phyloP scores from a whole-genome alignment of 2,329 filamentous ascomycete species.

The Fusarium bactridioides region DNA sequence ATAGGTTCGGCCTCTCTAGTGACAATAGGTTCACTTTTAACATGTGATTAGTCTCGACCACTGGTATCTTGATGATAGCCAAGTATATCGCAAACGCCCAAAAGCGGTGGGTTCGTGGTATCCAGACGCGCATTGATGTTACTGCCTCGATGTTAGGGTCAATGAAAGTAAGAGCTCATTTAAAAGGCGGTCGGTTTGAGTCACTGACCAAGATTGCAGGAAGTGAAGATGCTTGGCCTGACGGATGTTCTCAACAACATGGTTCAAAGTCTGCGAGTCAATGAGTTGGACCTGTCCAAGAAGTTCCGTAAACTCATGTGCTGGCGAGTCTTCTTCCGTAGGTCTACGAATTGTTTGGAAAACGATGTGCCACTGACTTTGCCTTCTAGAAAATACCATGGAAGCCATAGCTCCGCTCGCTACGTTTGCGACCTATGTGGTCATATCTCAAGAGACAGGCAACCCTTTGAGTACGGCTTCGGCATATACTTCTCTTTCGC shows the following conservation, averaged over 20 bases:
- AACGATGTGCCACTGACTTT: not conserved
- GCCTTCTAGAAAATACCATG: not conserved
- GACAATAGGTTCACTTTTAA: not conserved
- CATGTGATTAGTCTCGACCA: not conserved
- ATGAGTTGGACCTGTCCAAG: not conserved
- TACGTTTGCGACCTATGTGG: slow-evolving; percentile 20
- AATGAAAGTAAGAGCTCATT: slow-evolving; percentile 4
- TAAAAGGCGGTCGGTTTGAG: rapidly evolving
- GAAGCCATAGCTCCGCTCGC: slow-evolving; percentile 9
- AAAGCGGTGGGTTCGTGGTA: slow-evolving; percentile 16
- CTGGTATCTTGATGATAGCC: slow-evolving; percentile 5
- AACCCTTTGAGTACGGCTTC: slow-evolving; percentile 11
- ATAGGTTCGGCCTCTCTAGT: not conserved
- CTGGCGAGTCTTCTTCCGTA: slow-evolving; percentile 2
- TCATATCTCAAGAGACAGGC: slow-evolving; percentile 11
- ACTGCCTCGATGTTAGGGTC: slow-evolving; percentile 17
- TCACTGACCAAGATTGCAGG: not conserved
- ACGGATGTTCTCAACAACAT: slow-evolving; percentile 8
- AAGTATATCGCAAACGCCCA: slow-evolving; percentile 17
- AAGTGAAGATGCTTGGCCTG: slow-evolving; percentile 16
- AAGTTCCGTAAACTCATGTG: slow-evolving; percentile 5
- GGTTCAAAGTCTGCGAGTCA: slow-evolving; percentile 5
- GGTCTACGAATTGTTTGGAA: too few species aligned
- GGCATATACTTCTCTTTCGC: slow-evolving; percentile 16
- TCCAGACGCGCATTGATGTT: slow-evolving; percentile 19